Base-by-base conservation (phyloP, 345 rosid species). In the Gossypium bickii region DNA sequence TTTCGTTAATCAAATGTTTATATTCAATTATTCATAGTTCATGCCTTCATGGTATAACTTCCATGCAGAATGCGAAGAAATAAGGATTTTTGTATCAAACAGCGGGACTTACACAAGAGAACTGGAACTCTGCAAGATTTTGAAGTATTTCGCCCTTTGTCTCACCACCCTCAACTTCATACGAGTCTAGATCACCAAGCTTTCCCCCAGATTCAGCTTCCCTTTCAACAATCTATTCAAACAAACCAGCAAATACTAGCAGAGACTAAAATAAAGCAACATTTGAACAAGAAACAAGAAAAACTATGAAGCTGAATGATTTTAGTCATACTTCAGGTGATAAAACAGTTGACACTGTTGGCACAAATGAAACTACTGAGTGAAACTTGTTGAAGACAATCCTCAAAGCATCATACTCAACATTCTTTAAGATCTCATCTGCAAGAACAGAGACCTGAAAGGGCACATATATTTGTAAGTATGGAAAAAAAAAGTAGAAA, bases 91-190 rank as follows among this genome's bases (percentile, higher is more conserved):
- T 47, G 71, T 44, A 43, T 18, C 41, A 24, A 67, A 22, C 38
- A 47, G 41, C 12, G 18, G 41, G 9, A 81, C 99, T 91, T 85
- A 94, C 98, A 81, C 97, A 92, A 80, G 98, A 94, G 76, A 94
- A 92, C 80, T 94, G 98, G 84, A 94, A 94, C 86, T 94, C 98
- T 0, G 96, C 57, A 53, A 94, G 89, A 78, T 94, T 94, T 83
- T 94, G 98, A 76, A 94, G 92, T 66, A 91, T 87, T 79, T 89
- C 97, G 47, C 93, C 89, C 87, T 91, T 94, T 66, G 97, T 92
- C 73, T 93, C 97, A 75, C 93, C 90, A 20, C 98, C 98, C 91
- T 94, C 98, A 76, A 94, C 87, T 81, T 94, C 98, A 76, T 94
- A 94, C 9, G 88, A 85, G 83, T 94, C 98, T 1, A 94, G 89